Evolutionary conservation across 768 basidiomycete species (phyloP), one percentile per base, ranked within the genome.

Genomic region (Candolleomyces eurysporus): DNA sequence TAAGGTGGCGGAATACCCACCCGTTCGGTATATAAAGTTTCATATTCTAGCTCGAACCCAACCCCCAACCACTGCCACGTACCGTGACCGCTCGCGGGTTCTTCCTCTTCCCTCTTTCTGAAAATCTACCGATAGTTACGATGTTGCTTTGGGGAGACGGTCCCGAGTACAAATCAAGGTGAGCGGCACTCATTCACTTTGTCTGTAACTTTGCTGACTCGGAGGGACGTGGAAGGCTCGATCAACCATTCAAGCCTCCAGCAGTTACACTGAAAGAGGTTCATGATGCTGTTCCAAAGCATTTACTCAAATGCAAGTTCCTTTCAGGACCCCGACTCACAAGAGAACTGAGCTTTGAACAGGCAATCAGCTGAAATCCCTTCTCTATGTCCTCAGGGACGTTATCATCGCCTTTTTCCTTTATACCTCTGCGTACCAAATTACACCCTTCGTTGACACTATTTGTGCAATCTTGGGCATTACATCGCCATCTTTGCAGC

Each of bases 231-330:
- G 68, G 70, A 42, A 77, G 71, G 62, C 79, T 82, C 26, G 26
- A 26, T 26, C 2, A 26, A 26, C 26, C 26, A 5, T 86, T 84
- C 67, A 68, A 69, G 19, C 84, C 84, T 9, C 82, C 84, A 3
- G 76, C 69, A 13, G 74, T 79, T 16, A 81, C 80, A 0, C 69
- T 85, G 48, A 84, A 84, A 68, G 78, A 84, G 57, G 73, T 86
- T 56, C 83, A 83, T 59, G 79, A 82, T 62, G 82, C 80, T 4
- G 83, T 85, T 19, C 84, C 84, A 1, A 84, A 82, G 69, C 72
- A 83, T 48, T 69, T 84, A 9, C 71, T 83, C n/a, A 74, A 72
- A 62, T 73, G 79, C 77, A 72, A 66, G 73, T 59, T 17, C 21
- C 17, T 40, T 19, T 40, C 13, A 39, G 48, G 26, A 1, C 21